phyloP scores from a whole-genome alignment of 208 protist genomes.

The Herpetomonas tarakana region DNA sequence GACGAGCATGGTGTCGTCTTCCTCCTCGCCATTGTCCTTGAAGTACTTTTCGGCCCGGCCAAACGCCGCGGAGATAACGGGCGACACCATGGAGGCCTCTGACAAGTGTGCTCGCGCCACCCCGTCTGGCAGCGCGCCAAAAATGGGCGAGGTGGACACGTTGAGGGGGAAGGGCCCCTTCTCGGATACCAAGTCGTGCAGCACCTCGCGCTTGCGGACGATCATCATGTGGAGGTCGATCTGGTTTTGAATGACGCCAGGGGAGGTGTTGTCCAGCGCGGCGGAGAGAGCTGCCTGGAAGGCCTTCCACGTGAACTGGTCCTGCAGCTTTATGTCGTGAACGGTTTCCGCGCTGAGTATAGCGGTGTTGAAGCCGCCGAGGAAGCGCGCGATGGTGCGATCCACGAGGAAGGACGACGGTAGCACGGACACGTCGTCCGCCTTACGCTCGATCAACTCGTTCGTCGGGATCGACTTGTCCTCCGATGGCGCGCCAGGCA shows the following conservation, averaged over 20 bases:
- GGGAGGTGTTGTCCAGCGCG: constrained; percentile 11
- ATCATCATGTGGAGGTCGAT: constrained; percentile 51
- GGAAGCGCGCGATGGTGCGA: constrained; percentile 13
- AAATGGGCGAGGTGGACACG: constrained; percentile 48
- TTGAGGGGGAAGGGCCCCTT: constrained; percentile 20
- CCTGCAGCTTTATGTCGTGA: constrained; percentile 14
- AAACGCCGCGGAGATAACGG: constrained; percentile 26
- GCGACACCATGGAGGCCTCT: constrained; percentile 11
- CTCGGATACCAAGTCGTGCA: constrained; percentile 40
- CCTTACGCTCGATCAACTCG: constrained; percentile 13
- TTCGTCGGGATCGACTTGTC: constrained; percentile 1
- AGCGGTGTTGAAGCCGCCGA: constrained; percentile 29
- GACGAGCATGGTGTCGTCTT: constrained; percentile 30
- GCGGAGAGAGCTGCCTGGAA: constrained; percentile 22
- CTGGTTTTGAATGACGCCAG: constrained; percentile 11
- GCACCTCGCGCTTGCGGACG: constrained; percentile 42
- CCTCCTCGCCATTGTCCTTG: background rate
- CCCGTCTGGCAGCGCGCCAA: constrained; percentile 33
- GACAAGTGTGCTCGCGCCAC: constrained; percentile 14
- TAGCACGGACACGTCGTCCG: constrained; percentile 4
- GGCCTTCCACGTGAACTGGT: constrained; percentile 42
- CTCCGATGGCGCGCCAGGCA: constrained; percentile 1
- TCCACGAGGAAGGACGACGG: constrained; percentile 21
- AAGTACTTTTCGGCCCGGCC: constrained; percentile 12
- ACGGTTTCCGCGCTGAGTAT: constrained; percentile 44